Evolutionary conservation across 495 filamentous ascomycete species (phyloP).

Genomic region (Annulohypoxylon stygium): DNA sequence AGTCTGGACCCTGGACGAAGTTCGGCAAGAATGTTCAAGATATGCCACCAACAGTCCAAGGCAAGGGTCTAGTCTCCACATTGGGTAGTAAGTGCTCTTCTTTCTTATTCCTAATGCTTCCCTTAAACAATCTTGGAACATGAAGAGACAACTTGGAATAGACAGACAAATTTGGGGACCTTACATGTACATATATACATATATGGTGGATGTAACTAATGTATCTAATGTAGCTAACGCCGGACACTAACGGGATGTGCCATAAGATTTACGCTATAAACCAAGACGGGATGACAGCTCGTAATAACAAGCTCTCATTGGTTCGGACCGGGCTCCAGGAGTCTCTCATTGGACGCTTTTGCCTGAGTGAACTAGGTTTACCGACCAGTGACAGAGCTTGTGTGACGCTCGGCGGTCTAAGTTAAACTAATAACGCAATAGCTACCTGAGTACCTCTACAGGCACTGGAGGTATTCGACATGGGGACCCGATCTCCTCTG

Average conservation of each 20-base stretch:
- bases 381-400: slow-evolving; percentile 28
- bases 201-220: neutral
- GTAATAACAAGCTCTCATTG: slow-evolving; percentile 13
- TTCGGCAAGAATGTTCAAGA: too few relatives aligned
- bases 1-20: too few relatives aligned
- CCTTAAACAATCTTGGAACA: too few relatives aligned
- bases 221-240: neutral
- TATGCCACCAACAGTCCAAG: too few relatives aligned
- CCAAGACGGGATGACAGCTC: slow-evolving; percentile 19
- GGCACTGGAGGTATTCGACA: slow-evolving; percentile 7
- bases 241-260: neutral
- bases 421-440: slow-evolving; percentile 10
- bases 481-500: neutral
- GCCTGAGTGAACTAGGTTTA: neutral
- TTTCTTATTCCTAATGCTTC: neutral
- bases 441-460: neutral
- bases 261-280: slow-evolving; percentile 11
- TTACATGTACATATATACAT: neutral
- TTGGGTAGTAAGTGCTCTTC: neutral
- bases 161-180: too few relatives aligned
- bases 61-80: neutral
- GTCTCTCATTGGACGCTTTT: slow-evolving; percentile 20
- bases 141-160: too few relatives aligned
- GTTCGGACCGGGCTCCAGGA: slow-evolving; percentile 33
- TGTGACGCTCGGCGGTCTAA: slow-evolving; percentile 24